A percentile compares a stretch with the other conserved stretches of the same genome.
Conservation (phyloP, 768 basidiomycete genomes). For the Naganishia onofrii region DNA sequence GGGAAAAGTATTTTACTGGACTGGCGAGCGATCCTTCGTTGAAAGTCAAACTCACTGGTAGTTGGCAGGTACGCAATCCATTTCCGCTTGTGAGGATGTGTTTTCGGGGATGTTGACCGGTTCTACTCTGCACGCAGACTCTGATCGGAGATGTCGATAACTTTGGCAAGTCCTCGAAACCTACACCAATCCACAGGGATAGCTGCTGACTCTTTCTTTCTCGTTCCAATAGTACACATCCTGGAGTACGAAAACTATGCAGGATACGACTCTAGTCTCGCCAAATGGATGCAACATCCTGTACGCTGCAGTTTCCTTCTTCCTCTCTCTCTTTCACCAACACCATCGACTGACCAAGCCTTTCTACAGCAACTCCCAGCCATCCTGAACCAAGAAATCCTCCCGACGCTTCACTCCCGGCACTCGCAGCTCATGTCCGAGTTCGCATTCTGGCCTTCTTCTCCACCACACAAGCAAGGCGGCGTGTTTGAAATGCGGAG, state of each 20-base stretch:
- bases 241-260: slow-evolving; percentile 91
- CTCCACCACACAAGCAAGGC: slow-evolving; percentile 78
- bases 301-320: slow-evolving; percentile 8
- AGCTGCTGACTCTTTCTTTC: slow-evolving; percentile 47
- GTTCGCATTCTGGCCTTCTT: slow-evolving; percentile 90
- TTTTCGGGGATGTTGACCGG: too few relatives aligned
- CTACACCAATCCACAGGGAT: not conserved
- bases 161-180: slow-evolving; percentile 58
- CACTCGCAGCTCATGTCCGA: slow-evolving; percentile 72
- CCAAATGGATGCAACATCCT: slow-evolving; percentile 13
- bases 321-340: slow-evolving; percentile 4
- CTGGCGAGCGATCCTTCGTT: slow-evolving; percentile 70
- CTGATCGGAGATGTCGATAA: slow-evolving; percentile 79
- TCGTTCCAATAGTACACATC: slow-evolving; percentile 55
- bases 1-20: slow-evolving; percentile 78
- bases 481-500: slow-evolving; percentile 90
- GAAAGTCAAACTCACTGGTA: slow-evolving; percentile 83
- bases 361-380: slow-evolving; percentile 59
- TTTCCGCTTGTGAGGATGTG: too few relatives aligned
- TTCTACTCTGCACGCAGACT: not conserved
- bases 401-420: slow-evolving; percentile 72
- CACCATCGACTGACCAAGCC: not conserved
- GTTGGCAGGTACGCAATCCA: slow-evolving; percentile 75
- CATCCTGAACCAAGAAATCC: slow-evolving; percentile 63
- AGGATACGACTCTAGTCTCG: slow-evolving; percentile 75